Percentiles rank a stretch among this genome's conserved stretches.
Evolutionary conservation across 1,284 basidiomycete genomes (phyloP).

Genomic region (Coniophora puteana): DNA sequence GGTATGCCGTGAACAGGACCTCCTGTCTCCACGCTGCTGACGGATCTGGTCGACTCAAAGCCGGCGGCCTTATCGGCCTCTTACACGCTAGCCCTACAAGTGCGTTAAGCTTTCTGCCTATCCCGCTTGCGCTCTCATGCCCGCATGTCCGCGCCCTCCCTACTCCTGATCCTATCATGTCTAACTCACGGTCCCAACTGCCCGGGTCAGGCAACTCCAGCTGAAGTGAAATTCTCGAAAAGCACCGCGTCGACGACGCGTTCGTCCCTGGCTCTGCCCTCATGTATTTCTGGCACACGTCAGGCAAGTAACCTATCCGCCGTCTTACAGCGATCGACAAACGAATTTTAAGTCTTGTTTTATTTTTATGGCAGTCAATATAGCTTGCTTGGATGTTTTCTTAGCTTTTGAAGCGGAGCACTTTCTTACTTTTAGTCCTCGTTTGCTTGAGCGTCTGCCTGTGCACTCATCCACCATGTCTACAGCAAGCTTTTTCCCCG

Average conservation of each 20-base stretch:
- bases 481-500: too few relatives aligned
- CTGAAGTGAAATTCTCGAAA: constrained; percentile 22
- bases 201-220: constrained; percentile 11
- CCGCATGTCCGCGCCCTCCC: constrained; percentile 23
- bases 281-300: constrained; percentile 28
- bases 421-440: too few relatives aligned
- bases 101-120: constrained; percentile 6
- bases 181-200: constrained; percentile 12
- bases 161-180: constrained; percentile 25
- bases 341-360: too few relatives aligned
- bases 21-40: constrained; percentile 11
- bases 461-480: too few relatives aligned
- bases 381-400: too few relatives aligned
- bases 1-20: constrained; percentile 6
- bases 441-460: too few relatives aligned
- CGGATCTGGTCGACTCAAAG: constrained; percentile 10
- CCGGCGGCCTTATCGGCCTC: constrained; percentile 19
- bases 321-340: too few relatives aligned
- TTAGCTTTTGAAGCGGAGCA: too few relatives aligned
- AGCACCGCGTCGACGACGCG: constrained; percentile 27
- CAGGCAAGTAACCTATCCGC: too few relatives aligned
- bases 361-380: too few relatives aligned
- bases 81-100: constrained; percentile 18
- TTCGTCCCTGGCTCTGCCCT: constrained; percentile 9
- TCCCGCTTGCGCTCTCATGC: constrained; percentile 12